Percentiles rank a stretch among this genome's conserved stretches.
phyloP scores from a whole-genome alignment of 2,329 filamentous ascomycete species.

The Pestalotiopsis sp. region DNA sequence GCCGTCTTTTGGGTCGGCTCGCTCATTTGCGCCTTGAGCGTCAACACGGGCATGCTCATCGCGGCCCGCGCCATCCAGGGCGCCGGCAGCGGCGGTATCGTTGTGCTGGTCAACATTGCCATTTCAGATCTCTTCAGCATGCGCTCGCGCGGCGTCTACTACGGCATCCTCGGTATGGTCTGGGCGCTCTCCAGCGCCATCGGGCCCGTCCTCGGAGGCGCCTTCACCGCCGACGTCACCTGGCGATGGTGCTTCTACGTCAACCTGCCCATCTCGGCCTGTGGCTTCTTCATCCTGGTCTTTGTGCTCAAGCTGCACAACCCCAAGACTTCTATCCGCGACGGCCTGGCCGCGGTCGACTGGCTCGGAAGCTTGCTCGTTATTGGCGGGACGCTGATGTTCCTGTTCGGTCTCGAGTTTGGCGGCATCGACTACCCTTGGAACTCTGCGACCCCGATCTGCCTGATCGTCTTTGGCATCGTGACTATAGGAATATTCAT shows the following conservation, averaged over 20 bases:
- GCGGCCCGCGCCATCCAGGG: slow-evolving; percentile 58
- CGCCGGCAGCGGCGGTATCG: slow-evolving; percentile 55
- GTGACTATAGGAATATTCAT: slow-evolving; percentile 66
- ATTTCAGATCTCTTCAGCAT: slow-evolving; percentile 57
- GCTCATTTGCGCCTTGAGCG: slow-evolving; percentile 51
- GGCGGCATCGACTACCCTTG: slow-evolving; percentile 77
- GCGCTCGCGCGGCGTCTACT: slow-evolving; percentile 51
- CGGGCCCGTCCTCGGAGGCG: slow-evolving; percentile 68
- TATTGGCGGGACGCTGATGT: slow-evolving; percentile 79
- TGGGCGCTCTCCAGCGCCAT: slow-evolving; percentile 68
- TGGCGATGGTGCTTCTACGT: slow-evolving; percentile 74
- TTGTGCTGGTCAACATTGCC: slow-evolving; percentile 61
- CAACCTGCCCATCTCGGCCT: slow-evolving; percentile 53
- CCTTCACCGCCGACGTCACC: slow-evolving; percentile 60
- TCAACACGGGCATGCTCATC: slow-evolving; percentile 53
- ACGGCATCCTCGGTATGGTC: slow-evolving; percentile 51
- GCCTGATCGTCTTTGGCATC: slow-evolving; percentile 73
- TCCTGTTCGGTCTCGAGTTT: slow-evolving; percentile 83
- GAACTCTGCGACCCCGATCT: slow-evolving; percentile 73
- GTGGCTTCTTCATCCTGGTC: slow-evolving; percentile 50
- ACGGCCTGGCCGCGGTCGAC: slow-evolving; percentile 64
- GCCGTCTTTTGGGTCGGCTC: slow-evolving; percentile 56
- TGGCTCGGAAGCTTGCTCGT: slow-evolving; percentile 59
- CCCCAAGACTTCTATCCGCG: slow-evolving; percentile 60
- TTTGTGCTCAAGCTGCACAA: slow-evolving; percentile 70